A percentile compares a stretch with the other conserved stretches of the same genome.
These are phyloP conservation scores for Simmondsia chinensis DNA, from an alignment of 148 eudicot genomes.

Conservation along the genomic window DNA sequence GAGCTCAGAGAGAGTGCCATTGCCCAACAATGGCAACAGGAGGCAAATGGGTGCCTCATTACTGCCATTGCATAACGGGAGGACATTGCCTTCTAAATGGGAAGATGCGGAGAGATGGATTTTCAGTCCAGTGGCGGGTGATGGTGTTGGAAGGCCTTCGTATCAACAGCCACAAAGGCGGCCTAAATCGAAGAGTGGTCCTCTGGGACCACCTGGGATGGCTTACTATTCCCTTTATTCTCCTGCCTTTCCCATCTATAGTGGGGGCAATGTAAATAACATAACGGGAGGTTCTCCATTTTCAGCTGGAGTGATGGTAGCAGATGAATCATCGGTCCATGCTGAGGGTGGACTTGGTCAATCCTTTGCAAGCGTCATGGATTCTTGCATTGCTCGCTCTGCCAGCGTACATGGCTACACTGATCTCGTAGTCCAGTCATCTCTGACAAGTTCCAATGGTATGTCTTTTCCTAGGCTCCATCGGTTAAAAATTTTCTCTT, in stretches of 20 bases:
- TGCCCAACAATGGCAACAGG: slow-evolving; percentile 33
- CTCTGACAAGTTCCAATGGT: slow-evolving; percentile 44
- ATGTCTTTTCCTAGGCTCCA: not conserved
- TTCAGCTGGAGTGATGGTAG: slow-evolving; percentile 43
- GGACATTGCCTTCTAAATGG: slow-evolving; percentile 91
- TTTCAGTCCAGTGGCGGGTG: slow-evolving; percentile 64
- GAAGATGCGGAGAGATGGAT: slow-evolving; percentile 99
- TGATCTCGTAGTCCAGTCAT: slow-evolving; percentile 46
- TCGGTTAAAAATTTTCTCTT: no score
- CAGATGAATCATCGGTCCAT: slow-evolving; percentile 39
- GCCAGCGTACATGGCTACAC: slow-evolving; percentile 81
- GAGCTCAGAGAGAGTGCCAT: slow-evolving; percentile 86
- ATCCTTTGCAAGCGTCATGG: slow-evolving; percentile 18
- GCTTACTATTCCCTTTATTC: slow-evolving; percentile 59
- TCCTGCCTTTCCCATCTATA: slow-evolving; percentile 48
- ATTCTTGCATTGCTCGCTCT: slow-evolving; percentile 78
- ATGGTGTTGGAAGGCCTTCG: slow-evolving; percentile 40
- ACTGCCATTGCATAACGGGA: slow-evolving; percentile 52
- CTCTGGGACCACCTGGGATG: slow-evolving; percentile 74
- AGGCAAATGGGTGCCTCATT: slow-evolving; percentile 45
- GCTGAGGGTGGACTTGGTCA: slow-evolving; percentile 20
- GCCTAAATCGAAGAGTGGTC: slow-evolving; percentile 92
- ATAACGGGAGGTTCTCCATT: slow-evolving; percentile 51
- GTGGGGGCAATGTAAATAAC: slow-evolving; percentile 34
- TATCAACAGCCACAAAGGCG: slow-evolving; percentile 49